Base-by-base conservation (phyloP, 2,329 filamentous ascomycete species). In the Xylariaceae sp. region DNA sequence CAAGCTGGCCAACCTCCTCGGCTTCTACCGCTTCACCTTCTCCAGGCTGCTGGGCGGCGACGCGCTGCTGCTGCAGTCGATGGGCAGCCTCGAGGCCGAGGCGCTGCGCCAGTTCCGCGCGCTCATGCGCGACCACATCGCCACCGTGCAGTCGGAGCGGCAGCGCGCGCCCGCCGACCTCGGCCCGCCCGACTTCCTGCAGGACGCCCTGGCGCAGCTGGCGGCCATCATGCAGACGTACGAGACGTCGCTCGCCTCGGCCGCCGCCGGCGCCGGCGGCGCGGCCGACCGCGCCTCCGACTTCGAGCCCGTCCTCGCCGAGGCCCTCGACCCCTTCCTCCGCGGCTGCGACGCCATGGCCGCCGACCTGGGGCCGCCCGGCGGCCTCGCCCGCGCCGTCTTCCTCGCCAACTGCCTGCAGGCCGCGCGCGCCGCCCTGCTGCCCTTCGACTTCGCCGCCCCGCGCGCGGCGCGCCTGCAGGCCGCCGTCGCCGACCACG, bases 11-110 rank as follows among this genome's bases (percentile, higher is more conserved):
- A 95, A 94, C 48, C 67, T 98, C 2, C 70, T 96, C 26, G 79
- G 77, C 25, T 98, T 98, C 60, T 98, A 98, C 61, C 79, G 77
- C 19, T 70, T 77, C 41, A 95, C 89, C 1, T 95, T 96, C 55
- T 65, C 77, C 12, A 90, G 83, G 47, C 68, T 96, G 1, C 67
- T 96, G 1, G 82, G 84, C 2, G 49, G 68, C 5, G 33, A 39
- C 5, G 85, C 86, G 0, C 67, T 72, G 7, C 66, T 95, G 0
- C 67, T 89, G 0, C 78, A 83, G 3, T 71, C 80, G 2, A 74
- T 94, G 32, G 60, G 64, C 4, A 72, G 66, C 3, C 65, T 95
- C 1, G 81, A 92, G 53, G 72, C 77, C 13, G 85, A 85, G 39
- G 85, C 89, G 1, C 67, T 94, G 38, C 72, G 80, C 7, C 86